Evolutionary conservation across 768 basidiomycete genomes (phyloP), one percentile per base, ranked within the genome.

Genomic region (Boletus vinaceobasis): DNA sequence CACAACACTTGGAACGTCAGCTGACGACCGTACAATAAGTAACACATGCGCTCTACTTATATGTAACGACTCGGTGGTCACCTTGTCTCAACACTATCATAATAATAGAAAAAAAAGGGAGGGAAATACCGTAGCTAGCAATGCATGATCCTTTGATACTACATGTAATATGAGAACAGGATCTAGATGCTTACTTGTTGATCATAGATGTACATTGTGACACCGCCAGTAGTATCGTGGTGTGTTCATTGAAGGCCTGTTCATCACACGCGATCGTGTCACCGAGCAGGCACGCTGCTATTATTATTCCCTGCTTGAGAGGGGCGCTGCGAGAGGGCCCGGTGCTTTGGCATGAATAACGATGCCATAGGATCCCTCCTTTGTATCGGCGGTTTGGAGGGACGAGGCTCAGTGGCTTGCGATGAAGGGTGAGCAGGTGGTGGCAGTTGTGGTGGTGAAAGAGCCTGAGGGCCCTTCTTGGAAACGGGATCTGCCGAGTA

Each of bases 311-410:
- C 64, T 21, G 51, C 43, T 57, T 71, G 73, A 58, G 73, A 69
- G 42, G 80, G 77, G 4, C 74, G 76, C 60, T 84, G 83, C 23
- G 82, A 82, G 62, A 82, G 72, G 23, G 82, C 77, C 55, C 86
- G 84, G 58, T 84, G 86, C 70, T 88, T 90, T 49, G 88, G 88
- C 69, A 90, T 85, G 70, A 91, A 91, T 10, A 81, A 61, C 3
- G 75, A 67, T 37, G 77, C 61, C 81, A 83, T 82, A 23, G 83
- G 84, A 66, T 88, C 82, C 70, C 78, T 88, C 75, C 83, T 87
- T 56, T 70, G 63, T 55, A 72, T 59, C 11, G 74, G 69, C 33
- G 73, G 52, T 62, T 76, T 79, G 49, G 71, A 61, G 23, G 72
- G 69, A 31, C 71, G 70, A 39, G 69, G 38, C 44, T 74, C 67